Evolutionary conservation across 352 stramenopile species (phyloP).

Genomic region (Phytopythium montanum): DNA sequence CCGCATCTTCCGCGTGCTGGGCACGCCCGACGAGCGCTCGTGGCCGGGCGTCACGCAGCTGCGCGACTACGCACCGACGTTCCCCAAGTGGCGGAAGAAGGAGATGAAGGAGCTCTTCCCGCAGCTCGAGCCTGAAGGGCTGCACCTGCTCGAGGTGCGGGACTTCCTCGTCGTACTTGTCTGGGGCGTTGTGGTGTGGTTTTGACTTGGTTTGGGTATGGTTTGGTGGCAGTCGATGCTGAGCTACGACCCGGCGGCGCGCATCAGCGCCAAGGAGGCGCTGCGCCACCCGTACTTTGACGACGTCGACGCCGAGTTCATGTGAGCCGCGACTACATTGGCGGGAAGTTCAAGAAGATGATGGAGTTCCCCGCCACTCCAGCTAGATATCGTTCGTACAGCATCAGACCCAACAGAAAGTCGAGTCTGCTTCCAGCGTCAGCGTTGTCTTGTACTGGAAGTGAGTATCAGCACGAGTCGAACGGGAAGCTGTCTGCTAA

Average conservation of each 20-base stretch:
- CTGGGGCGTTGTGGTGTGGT: not conserved
- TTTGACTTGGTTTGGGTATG: not conserved
- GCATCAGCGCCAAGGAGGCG: constrained; percentile 82
- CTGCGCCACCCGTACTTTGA: constrained; percentile 85
- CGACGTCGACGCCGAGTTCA: constrained; percentile 67
- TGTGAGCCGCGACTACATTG: constrained; percentile 26
- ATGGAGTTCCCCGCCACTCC: not conserved
- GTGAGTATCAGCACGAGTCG: not conserved
- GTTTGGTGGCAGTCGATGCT: constrained; percentile 52
- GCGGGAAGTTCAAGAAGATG: not conserved
- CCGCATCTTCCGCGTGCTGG: constrained; percentile 89
- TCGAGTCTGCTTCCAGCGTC: not conserved
- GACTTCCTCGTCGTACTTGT: not conserved
- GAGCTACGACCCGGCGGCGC: constrained; percentile 57
- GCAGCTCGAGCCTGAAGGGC: constrained; percentile 45
- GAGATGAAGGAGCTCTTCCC: constrained; percentile 63
- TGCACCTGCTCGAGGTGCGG: constrained; percentile 64
- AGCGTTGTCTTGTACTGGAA: not conserved
- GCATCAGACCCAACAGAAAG: not conserved
- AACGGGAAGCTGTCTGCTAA: not conserved
- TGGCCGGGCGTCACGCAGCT: constrained; percentile 97
- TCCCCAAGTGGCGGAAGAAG: constrained; percentile 96
- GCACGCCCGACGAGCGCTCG: constrained; percentile 94
- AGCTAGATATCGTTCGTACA: constrained; percentile 1
- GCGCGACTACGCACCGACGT: constrained; percentile 93